These are phyloP conservation scores for Colletotrichum cereale DNA, from an alignment of 2,329 filamentous ascomycete species.

Conservation along the genomic window DNA sequence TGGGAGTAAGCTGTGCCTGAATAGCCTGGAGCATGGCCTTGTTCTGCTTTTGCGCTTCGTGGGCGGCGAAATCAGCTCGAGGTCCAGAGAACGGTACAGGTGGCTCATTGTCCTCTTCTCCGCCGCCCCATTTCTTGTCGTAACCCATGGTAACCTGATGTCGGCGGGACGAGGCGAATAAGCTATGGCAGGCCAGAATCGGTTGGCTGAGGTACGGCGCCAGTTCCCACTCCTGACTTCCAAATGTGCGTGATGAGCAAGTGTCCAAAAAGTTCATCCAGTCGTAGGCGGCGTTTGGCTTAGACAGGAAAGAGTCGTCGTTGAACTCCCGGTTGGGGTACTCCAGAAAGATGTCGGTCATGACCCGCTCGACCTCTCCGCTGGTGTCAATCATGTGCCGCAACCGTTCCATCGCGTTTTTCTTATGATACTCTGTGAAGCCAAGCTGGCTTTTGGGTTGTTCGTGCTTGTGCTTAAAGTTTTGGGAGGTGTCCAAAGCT, in stretches of 20 bases:
- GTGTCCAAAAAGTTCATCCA: constrained; percentile 96
- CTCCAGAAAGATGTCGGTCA: constrained; percentile 85
- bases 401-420: constrained; percentile 77
- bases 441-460: constrained; percentile 73
- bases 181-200: constrained; percentile 87
- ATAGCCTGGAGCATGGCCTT: constrained; percentile 79
- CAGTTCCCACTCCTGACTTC: constrained; percentile 94
- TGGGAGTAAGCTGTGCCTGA: constrained; percentile 78
- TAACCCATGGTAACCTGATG: constrained; percentile 56
- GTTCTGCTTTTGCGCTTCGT: constrained; percentile 85
- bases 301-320: constrained; percentile 90
- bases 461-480: constrained; percentile 58
- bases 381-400: constrained; percentile 83
- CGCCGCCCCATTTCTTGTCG: constrained; percentile 60
- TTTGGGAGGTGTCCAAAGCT: constrained; percentile 52
- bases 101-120: constrained; percentile 63
- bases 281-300: constrained; percentile 89
- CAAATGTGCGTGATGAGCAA: constrained; percentile 82
- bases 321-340: constrained; percentile 92
- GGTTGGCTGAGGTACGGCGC: constrained; percentile 88
- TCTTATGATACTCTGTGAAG: constrained; percentile 80
- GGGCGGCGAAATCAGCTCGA: constrained; percentile 83
- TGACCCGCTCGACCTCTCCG: constrained; percentile 82
- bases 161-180: constrained; percentile 82
- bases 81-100: constrained; percentile 84